phyloP scores from a whole-genome alignment of 495 filamentous ascomycete genomes.

The Lasiosphaeria miniovina region DNA sequence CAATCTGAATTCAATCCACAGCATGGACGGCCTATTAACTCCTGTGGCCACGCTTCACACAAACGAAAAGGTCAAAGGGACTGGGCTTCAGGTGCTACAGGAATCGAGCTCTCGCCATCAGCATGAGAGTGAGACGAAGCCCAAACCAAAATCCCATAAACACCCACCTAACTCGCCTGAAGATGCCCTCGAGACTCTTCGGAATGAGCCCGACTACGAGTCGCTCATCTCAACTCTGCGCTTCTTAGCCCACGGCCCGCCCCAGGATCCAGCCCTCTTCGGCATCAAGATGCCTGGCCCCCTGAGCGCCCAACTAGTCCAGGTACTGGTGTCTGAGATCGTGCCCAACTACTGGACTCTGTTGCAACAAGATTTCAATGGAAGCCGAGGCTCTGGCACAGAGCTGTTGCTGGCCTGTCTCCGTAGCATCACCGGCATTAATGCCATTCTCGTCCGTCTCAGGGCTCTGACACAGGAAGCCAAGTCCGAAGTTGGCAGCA shows the following conservation, averaged over 20 bases:
- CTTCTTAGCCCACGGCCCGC: conserved; percentile 46
- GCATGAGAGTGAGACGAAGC: conserved; percentile 20
- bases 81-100: conserved; percentile 10
- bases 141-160: conserved; percentile 10
- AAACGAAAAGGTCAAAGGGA: conserved; percentile 7
- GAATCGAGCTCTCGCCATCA: conserved; percentile 15
- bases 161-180: conserved; percentile 44
- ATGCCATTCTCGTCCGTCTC: conserved; percentile 62
- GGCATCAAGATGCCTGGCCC: conserved; percentile 63
- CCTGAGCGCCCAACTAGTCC: conserved; percentile 64
- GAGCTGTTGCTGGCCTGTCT: conserved; percentile 62
- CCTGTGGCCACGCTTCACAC: conserved; percentile 39
- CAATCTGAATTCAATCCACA: not conserved
- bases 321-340: conserved; percentile 63
- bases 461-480: conserved; percentile 48
- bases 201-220: conserved; percentile 59
- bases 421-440: conserved; percentile 67
- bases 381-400: conserved; percentile 24
- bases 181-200: conserved; percentile 61
- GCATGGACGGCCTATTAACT: conserved; percentile 51
- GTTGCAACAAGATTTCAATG: conserved; percentile 44
- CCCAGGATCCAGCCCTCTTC: conserved; percentile 38
- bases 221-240: conserved; percentile 51
- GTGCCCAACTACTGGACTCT: conserved; percentile 76
- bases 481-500: conserved; percentile 32